Conservation (phyloP, 2,329 filamentous ascomycete species). For the Epichloe sylvatica region DNA sequence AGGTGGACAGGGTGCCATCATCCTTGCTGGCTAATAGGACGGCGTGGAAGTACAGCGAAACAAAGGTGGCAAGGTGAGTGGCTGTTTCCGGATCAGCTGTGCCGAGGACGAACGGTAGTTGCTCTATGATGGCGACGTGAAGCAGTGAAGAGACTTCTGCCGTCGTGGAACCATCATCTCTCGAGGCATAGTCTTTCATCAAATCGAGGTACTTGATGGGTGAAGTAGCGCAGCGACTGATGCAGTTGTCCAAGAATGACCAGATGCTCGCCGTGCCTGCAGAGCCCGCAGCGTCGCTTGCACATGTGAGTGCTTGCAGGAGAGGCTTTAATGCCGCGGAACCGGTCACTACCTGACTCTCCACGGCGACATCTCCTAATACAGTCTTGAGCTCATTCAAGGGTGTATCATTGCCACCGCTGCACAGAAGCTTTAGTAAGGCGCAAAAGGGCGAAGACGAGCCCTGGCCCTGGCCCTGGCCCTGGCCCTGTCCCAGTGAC, state of each 20-base stretch:
- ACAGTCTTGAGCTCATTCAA: conserved; percentile 37
- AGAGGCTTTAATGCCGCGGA: conserved; percentile 34
- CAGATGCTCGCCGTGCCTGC: conserved; percentile 35
- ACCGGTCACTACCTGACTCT: conserved; percentile 51
- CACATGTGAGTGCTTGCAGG: conserved; percentile 20
- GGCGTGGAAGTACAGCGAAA: conserved; percentile 42
- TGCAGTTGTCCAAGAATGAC: conserved; percentile 69
- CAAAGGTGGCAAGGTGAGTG: conserved; percentile 39
- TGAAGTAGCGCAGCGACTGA: conserved; percentile 57
- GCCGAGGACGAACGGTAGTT: conserved; percentile 55
- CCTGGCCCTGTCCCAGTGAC: conserved; percentile 31
- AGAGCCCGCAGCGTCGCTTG: conserved; percentile 8
- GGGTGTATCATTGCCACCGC: conserved; percentile 15
- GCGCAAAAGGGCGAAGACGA: conserved; percentile 55
- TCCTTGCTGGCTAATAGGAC: conserved; percentile 23
- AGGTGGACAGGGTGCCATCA: background rate
- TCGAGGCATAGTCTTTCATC: conserved; percentile 33
- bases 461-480: conserved; percentile 24
- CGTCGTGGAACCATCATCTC: conserved; percentile 14
- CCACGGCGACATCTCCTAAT: conserved; percentile 45
- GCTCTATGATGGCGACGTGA: conserved; percentile 57
- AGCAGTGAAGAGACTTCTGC: conserved; percentile 41
- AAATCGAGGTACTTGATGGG: conserved; percentile 75
- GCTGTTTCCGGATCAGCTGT: conserved; percentile 30
- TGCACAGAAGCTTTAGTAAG: conserved; percentile 38